Conservation (phyloP, 2,329 filamentous ascomycete genomes). For the Exophiala dermatitidis region DNA sequence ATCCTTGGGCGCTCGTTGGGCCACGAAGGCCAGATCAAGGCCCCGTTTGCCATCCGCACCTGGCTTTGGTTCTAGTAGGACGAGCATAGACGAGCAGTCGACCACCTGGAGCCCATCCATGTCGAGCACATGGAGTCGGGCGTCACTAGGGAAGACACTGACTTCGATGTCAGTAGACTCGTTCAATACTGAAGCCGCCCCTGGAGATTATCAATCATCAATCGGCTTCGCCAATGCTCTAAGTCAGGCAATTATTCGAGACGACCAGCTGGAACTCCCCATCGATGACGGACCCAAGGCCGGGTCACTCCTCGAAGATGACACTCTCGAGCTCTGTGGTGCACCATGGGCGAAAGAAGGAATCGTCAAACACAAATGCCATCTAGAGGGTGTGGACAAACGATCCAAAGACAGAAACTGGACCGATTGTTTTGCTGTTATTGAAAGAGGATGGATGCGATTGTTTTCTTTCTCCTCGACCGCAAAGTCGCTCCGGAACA, state of each 20-base stretch:
- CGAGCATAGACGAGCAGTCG: slow-evolving; percentile 83
- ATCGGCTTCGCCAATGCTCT: slow-evolving; percentile 96
- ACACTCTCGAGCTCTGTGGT: slow-evolving; percentile 80
- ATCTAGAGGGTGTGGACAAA: slow-evolving; percentile 83
- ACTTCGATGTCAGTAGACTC: slow-evolving; percentile 91
- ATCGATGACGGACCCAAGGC: slow-evolving; percentile 54
- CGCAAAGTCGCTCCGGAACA: slow-evolving; percentile 63
- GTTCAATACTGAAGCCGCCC: slow-evolving; percentile 61
- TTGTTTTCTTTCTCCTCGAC: slow-evolving; percentile 86
- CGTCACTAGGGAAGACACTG: slow-evolving; percentile 83
- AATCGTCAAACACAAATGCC: slow-evolving; percentile 91
- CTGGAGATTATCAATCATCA: slow-evolving; percentile 78
- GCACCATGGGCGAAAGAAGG: slow-evolving; percentile 99
- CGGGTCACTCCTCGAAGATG: slow-evolving; percentile 74
- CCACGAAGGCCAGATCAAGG: slow-evolving; percentile 76
- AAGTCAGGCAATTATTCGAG: slow-evolving; percentile 91
- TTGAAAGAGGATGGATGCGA: slow-evolving; percentile 89
- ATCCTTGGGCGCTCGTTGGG: slow-evolving; percentile 63
- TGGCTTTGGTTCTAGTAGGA: slow-evolving; percentile 81
- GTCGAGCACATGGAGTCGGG: slow-evolving; percentile 93
- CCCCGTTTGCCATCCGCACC: slow-evolving; percentile 68
- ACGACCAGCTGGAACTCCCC: slow-evolving; percentile 58
- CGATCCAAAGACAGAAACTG: slow-evolving; percentile 90
- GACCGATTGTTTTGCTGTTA: slow-evolving; percentile 90
- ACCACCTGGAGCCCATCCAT: slow-evolving; percentile 86